Evolutionary conservation across 441 rosid species (phyloP), one percentile per base, ranked within the genome.

Genomic region (Pelargonium australe): DNA sequence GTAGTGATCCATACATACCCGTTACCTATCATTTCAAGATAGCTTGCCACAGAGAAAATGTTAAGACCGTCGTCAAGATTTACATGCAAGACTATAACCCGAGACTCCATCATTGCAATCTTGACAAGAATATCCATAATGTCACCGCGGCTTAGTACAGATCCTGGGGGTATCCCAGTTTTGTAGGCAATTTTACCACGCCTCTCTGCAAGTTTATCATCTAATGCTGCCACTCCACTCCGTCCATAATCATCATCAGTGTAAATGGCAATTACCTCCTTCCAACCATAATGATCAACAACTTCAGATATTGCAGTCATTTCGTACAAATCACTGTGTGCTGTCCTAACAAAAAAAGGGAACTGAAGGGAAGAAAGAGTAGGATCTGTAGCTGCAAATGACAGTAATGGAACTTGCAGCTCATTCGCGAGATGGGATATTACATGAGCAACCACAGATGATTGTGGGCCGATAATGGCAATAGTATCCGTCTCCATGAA

Each of bases 401-500:
- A 93, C 64, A 93, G 62, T n/a, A 89, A 67, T 65, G 97, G 97
- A 61, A 91, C 85, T 47, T 76, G 82, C 60, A 93, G 86, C 68
- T 85, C 96, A 67, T 80, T 77, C 2, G 90, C 90, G 34, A 90
- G 68, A 37, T 83, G 85, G 17, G 90, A 82, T 28, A 91, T 78
- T 62, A 81, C 90, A 80, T 87, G 93, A 37, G 98, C 90, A 14
- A 87, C 80, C 63, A 83, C 82, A 55, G 96, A 85, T 73, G 89
- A 85, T 69, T 87, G 91, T n/a, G 98, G 96, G 17, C 95, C 96
- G 51, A 92, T 80, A 76, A 93, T 86, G 66, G 97, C 97, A 57
- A 87, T 85, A 6, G 90, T 84, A 63, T 91, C 86, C 16, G 66
- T 73, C 75, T 83, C 95, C 92, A 93, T 85, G 80, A 89, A 85